Conservation (phyloP, 805 yeast species). For the Barnettozyma californica region DNA sequence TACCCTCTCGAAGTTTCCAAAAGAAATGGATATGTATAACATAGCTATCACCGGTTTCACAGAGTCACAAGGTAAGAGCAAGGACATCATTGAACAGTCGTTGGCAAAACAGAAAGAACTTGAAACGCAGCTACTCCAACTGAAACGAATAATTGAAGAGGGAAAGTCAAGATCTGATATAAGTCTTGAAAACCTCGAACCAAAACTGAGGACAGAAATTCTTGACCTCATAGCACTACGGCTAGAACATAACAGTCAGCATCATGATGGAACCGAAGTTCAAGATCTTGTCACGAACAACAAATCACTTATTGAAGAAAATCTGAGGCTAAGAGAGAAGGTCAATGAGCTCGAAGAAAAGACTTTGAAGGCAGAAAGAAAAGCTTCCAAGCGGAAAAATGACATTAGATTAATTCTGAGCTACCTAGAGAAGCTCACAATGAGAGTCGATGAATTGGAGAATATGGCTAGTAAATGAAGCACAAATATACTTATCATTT, state of each 20-base stretch:
- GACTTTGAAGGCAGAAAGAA: not conserved
- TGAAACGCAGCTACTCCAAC: not conserved
- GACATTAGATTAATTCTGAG: not conserved
- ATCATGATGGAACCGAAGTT: not conserved
- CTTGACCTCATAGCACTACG: not conserved
- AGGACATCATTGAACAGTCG: not conserved
- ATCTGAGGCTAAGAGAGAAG: not conserved
- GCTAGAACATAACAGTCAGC: not conserved
- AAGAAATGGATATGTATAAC: not conserved
- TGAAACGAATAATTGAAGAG: not conserved
- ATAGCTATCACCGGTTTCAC: not conserved
- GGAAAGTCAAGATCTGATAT: not conserved
- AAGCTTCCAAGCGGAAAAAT: not conserved
- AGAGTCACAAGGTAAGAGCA: not conserved
- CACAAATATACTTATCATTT: too few relatives aligned
- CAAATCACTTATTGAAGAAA: not conserved
- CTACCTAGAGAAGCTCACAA: not conserved
- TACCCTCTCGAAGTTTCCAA: not conserved
- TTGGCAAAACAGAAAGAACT: not conserved
- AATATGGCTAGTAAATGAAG: not conserved
- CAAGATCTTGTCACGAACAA: not conserved
- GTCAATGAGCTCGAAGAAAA: not conserved
- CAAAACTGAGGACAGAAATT: not conserved
- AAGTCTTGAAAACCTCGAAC: not conserved
- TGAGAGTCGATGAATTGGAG: not conserved